A percentile compares a stretch with the other conserved stretches of the same genome.
Evolutionary conservation across 176 grass and related monocot species (phyloP).

Genomic region (Cenchrus fungigraminus): DNA sequence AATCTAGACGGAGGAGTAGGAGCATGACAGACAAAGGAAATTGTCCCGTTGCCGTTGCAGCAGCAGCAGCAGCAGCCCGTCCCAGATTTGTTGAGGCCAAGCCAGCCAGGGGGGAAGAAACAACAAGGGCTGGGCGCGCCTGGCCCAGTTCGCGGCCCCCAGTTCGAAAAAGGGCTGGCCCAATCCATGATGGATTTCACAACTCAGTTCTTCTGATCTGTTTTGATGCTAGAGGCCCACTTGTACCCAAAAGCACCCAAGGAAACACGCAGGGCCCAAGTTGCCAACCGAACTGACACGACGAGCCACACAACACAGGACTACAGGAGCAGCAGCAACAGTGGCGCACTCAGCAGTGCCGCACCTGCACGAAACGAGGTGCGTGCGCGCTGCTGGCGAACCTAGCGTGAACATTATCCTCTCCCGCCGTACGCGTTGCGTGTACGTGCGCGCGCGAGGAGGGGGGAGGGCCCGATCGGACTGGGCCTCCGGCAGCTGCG

Average conservation of each 20-base stretch:
- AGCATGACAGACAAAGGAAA: not conserved
- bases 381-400: not conserved
- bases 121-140: not conserved
- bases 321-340: not conserved
- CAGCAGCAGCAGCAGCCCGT: not conserved
- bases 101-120: not conserved
- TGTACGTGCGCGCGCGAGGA: not conserved
- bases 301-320: not conserved
- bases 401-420: not conserved
- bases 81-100: not conserved
- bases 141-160: not conserved
- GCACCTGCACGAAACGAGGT: no score
- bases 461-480: not conserved
- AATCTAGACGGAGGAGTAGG: not conserved
- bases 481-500: not conserved
- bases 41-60: conserved; percentile 1
- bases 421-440: conserved; percentile 1
- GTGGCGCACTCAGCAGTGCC: no score
- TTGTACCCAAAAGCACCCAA: not conserved
- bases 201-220: conserved; percentile 1
- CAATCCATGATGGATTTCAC: conserved; percentile 7
- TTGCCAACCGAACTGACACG: conserved; percentile 10
- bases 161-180: conserved; percentile 8
- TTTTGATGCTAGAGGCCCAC: conserved; percentile 27
- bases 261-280: conserved; percentile 24